These are phyloP conservation scores for Heliocybe sulcata DNA, from an alignment of 1,284 basidiomycete species.

Conservation along the genomic window DNA sequence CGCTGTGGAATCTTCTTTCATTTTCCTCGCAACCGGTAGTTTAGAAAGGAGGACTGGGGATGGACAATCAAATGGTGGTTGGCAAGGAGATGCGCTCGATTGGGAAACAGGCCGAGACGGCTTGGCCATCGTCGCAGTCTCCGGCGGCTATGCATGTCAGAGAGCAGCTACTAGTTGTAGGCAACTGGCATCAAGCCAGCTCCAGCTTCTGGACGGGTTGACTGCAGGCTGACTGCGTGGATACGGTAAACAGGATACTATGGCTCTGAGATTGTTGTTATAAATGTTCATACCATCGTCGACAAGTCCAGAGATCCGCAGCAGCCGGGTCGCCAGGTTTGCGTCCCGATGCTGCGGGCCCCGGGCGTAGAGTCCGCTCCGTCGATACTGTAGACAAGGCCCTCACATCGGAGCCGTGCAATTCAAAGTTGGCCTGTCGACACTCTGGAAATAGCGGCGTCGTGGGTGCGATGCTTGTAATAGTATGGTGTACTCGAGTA, in stretches of 20 bases:
- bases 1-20: background rate
- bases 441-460: too few relatives aligned
- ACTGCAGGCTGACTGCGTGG: background rate
- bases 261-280: background rate
- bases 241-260: background rate
- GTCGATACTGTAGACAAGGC: too few relatives aligned
- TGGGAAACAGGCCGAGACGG: conserved; percentile 1
- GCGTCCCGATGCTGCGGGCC: background rate
- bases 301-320: background rate
- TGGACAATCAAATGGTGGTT: background rate
- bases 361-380: too few relatives aligned
- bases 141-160: background rate
- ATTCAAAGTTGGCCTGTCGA: too few relatives aligned
- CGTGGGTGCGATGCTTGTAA: too few relatives aligned
- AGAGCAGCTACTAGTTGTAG: background rate
- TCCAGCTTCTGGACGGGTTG: background rate
- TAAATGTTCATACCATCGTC: background rate
- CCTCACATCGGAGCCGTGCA: too few relatives aligned
- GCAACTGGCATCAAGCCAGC: background rate
- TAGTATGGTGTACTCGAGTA: too few relatives aligned
- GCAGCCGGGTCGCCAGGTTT: background rate
- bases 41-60: background rate
- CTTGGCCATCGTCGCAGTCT: background rate
- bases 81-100: conserved; percentile 1
- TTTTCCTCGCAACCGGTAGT: background rate